Conservation (phyloP, 306 rosid species). For the Prunus padus region DNA sequence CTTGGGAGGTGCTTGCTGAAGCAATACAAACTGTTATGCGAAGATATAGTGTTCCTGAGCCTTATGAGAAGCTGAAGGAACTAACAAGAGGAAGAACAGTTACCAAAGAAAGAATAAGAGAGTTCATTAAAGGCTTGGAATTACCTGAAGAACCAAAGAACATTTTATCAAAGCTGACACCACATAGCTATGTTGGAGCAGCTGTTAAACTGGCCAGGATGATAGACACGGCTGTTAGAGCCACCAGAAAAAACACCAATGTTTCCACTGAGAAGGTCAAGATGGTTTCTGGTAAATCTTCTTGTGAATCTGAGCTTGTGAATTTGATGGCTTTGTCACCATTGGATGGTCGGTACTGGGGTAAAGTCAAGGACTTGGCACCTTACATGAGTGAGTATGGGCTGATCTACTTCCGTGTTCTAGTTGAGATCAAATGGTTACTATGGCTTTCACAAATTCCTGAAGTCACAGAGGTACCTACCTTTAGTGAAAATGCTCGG, state of each 20-base stretch:
- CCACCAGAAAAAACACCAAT: slow-evolving; percentile 19
- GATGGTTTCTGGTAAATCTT: neutral
- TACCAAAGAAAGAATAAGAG: slow-evolving; percentile 64
- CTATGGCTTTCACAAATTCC: slow-evolving; percentile 67
- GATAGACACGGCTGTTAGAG: slow-evolving; percentile 45
- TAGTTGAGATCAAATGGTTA: slow-evolving; percentile 81
- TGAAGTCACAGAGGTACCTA: slow-evolving; percentile 67
- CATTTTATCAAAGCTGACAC: slow-evolving; percentile 59
- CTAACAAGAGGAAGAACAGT: slow-evolving; percentile 82
- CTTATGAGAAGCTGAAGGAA: slow-evolving; percentile 83
- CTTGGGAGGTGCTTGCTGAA: slow-evolving; percentile 98
- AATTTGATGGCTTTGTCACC: slow-evolving; percentile 65
- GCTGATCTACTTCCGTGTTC: slow-evolving; percentile 51
- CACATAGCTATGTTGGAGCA: slow-evolving; percentile 67
- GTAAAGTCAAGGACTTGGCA: slow-evolving; percentile 57
- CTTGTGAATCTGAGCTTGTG: slow-evolving; percentile 40
- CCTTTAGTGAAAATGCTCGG: slow-evolving; percentile 55
- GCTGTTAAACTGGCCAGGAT: slow-evolving; percentile 72
- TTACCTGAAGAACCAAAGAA: slow-evolving; percentile 65
- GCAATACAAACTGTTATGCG: slow-evolving; percentile 91
- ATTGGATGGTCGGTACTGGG: slow-evolving; percentile 73
- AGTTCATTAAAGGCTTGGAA: slow-evolving; percentile 71
- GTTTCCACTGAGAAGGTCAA: slow-evolving; percentile 12
- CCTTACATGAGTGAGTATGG: slow-evolving; percentile 59
- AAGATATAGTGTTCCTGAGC: slow-evolving; percentile 85